Percentiles rank a stretch among this genome's conserved stretches.
Evolutionary conservation across 345 rosid species (phyloP).

Genomic region (Aurinia saxatilis): DNA sequence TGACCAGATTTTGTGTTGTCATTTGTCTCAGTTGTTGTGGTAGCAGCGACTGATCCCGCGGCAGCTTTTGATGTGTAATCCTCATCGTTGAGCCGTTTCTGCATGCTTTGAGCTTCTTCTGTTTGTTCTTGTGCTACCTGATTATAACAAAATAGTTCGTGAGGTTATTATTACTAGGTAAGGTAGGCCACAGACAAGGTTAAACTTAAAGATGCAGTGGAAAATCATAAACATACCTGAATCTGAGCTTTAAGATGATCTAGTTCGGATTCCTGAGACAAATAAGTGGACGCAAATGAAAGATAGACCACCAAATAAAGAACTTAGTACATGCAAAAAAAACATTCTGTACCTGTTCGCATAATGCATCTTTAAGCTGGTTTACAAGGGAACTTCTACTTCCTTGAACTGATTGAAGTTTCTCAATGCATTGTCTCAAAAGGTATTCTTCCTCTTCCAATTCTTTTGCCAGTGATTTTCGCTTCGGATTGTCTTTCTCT

Average conservation of each 20-base stretch:
- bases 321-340: not conserved
- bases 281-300: not conserved
- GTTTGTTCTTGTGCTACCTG: conserved; percentile 78
- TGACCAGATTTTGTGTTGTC: conserved; percentile 40
- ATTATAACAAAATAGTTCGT: conserved; percentile 10
- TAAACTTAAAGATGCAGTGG: not conserved
- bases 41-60: conserved; percentile 3
- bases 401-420: conserved; percentile 71
- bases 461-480: conserved; percentile 53
- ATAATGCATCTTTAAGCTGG: conserved; percentile 76
- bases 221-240: conserved; percentile 41
- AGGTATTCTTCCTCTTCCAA: conserved; percentile 67
- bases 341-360: conserved; percentile 50
- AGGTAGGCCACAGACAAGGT: not conserved
- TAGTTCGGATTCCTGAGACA: conserved; percentile 71
- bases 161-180: not conserved
- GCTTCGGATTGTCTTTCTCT: conserved; percentile 57
- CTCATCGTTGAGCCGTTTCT: conserved; percentile 51
- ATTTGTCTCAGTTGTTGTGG: conserved; percentile 12
- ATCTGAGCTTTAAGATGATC: conserved; percentile 79
- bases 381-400: conserved; percentile 66
- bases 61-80: conserved; percentile 34
- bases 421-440: conserved; percentile 69
- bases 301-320: not conserved
- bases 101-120: conserved; percentile 68